phyloP scores from a whole-genome alignment of 441 rosid species.

The Eruca vesicaria region DNA sequence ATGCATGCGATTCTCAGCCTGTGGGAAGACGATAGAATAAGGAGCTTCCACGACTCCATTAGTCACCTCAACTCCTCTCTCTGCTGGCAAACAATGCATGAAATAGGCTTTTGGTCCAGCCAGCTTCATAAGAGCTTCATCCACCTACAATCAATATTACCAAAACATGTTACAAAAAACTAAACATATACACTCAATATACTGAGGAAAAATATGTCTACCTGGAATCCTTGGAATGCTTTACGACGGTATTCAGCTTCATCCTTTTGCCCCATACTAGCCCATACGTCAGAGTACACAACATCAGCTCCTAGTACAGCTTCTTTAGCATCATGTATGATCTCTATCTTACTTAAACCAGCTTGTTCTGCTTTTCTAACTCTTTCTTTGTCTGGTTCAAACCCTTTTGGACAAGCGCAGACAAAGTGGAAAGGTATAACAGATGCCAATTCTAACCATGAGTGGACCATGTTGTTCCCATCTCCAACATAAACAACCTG shows the following conservation, averaged over 20 bases:
- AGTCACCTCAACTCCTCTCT: constrained; percentile 94
- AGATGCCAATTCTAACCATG: constrained; percentile 89
- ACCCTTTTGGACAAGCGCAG: constrained; percentile 92
- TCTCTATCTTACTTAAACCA: constrained; percentile 93
- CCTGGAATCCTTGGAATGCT: constrained; percentile 97
- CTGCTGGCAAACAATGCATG: constrained; percentile 99
- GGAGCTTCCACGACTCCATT: constrained; percentile 87
- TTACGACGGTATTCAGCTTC: constrained; percentile 87
- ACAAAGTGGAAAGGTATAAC: constrained; percentile 93
- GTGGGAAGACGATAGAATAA: constrained; percentile 94
- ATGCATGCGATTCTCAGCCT: constrained; percentile 98
- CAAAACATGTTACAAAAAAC: background rate
- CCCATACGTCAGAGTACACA: constrained; percentile 98
- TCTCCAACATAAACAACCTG: constrained; percentile 99
- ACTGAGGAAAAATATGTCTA: constrained; percentile 25
- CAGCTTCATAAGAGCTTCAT: constrained; percentile 79
- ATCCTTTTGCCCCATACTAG: constrained; percentile 99
- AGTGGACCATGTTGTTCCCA: constrained; percentile 96
- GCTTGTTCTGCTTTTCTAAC: constrained; percentile 70
- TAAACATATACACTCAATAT: constrained; percentile 53
- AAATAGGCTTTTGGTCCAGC: constrained; percentile 88
- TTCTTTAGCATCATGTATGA: constrained; percentile 81
- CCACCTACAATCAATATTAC: constrained; percentile 55
- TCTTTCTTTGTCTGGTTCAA: constrained; percentile 84
- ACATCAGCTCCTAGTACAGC: constrained; percentile 95